These are phyloP conservation scores for Chenopodium quinoa DNA, from an alignment of 148 eudicot genomes.

Conservation along the genomic window DNA sequence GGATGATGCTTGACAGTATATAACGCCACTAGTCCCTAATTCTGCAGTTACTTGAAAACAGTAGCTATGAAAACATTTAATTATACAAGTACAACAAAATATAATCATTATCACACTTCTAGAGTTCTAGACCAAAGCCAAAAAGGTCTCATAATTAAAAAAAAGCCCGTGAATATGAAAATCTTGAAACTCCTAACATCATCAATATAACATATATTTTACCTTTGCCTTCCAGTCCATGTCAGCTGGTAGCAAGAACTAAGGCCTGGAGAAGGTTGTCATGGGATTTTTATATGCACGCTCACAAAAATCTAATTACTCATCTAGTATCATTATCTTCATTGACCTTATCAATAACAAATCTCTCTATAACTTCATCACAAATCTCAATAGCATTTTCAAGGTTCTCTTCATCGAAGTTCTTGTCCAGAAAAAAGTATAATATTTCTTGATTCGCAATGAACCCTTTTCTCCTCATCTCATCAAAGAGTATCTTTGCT, in stretches of 20 bases:
- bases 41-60: background rate
- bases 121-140: background rate
- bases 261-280: slow-evolving; percentile 3
- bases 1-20: background rate
- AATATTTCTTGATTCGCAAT: slow-evolving; percentile 54
- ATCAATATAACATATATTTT: background rate
- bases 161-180: background rate
- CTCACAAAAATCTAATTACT: background rate
- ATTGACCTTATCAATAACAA: slow-evolving; percentile 35
- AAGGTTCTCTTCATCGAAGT: slow-evolving; percentile 58
- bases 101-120: background rate
- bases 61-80: background rate
- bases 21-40: background rate
- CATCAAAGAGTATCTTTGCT: slow-evolving; percentile 73
- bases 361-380: slow-evolving; percentile 65
- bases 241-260: background rate
- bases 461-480: slow-evolving; percentile 68
- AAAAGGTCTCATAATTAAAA: background rate
- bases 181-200: background rate
- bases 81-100: background rate
- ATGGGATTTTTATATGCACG: background rate
- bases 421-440: slow-evolving; percentile 57
- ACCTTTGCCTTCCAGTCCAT: background rate
- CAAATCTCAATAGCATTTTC: slow-evolving; percentile 65
- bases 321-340: slow-evolving; percentile 23